phyloP scores from a whole-genome alignment of 2,329 filamentous ascomycete species.

The Cryphonectria naterciae region DNA sequence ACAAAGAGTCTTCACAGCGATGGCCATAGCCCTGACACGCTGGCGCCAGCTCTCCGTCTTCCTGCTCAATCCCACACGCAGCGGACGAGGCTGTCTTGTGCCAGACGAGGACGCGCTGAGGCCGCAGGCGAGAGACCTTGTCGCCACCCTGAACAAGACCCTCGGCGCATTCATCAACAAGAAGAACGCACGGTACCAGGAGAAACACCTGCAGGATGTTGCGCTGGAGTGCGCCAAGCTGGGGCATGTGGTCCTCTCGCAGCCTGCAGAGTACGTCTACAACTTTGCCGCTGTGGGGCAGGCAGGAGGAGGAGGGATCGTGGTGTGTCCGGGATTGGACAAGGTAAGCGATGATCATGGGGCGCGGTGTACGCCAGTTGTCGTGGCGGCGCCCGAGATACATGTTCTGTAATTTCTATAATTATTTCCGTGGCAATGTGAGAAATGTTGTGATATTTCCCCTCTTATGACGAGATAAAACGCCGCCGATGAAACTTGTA shows the following conservation, averaged over 20 bases:
- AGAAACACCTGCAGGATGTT: constrained; percentile 44
- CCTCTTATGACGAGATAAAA: not conserved
- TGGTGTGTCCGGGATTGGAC: constrained; percentile 24
- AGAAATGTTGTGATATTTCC: not conserved
- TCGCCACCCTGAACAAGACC: constrained; percentile 40
- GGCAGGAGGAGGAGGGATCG: constrained; percentile 30
- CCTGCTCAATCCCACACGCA: constrained; percentile 45
- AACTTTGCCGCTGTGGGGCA: not conserved
- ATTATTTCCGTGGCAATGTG: no score
- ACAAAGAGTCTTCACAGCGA: constrained; percentile 28
- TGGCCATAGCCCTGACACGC: constrained; percentile 41
- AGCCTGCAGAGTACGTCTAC: constrained; percentile 41
- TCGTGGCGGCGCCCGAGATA: constrained; percentile 18
- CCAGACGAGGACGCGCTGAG: constrained; percentile 37
- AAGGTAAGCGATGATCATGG: constrained; percentile 25
- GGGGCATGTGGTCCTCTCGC: constrained; percentile 48
- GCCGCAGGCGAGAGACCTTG: constrained; percentile 40
- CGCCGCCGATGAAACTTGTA: not conserved
- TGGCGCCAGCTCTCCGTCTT: constrained; percentile 50
- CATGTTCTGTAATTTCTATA: not conserved
- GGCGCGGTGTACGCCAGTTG: constrained; percentile 16
- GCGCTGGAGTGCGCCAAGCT: constrained; percentile 46
- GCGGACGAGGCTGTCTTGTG: constrained; percentile 41
- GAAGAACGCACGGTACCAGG: constrained; percentile 39
- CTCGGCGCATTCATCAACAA: constrained; percentile 40